phyloP scores from a whole-genome alignment of 495 filamentous ascomycete genomes.

The Cercophora scortea region DNA sequence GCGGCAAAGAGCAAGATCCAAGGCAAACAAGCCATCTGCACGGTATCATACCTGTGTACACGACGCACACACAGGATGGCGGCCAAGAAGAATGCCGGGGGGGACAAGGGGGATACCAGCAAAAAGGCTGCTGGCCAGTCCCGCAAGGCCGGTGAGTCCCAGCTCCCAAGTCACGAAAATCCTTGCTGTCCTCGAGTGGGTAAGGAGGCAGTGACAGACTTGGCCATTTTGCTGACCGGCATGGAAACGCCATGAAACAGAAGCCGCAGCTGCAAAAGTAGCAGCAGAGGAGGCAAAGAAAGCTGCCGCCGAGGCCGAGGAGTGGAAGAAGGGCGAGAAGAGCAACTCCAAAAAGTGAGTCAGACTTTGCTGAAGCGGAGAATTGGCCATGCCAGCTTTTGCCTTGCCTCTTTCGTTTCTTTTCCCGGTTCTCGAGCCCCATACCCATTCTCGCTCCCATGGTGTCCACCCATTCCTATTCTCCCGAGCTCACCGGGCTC shows the following conservation, averaged over 20 bases:
- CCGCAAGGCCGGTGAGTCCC: conserved; percentile 58
- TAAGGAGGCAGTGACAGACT: too few species aligned
- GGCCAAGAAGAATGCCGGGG: conserved; percentile 52
- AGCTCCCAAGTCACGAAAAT: too few species aligned
- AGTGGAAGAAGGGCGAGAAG: conserved; percentile 86
- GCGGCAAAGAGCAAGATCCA: too few species aligned
- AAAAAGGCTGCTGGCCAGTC: conserved; percentile 92
- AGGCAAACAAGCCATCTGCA: too few species aligned
- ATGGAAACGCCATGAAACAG: conserved; percentile 16
- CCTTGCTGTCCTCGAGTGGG: too few species aligned
- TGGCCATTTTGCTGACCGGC: too few species aligned
- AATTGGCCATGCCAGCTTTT: not conserved
- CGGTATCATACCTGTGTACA: too few species aligned
- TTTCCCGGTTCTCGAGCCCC: not conserved
- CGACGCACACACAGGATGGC: conserved; percentile 29
- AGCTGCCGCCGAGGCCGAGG: conserved; percentile 57
- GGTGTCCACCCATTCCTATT: too few species aligned
- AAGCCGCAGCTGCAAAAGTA: conserved; percentile 69
- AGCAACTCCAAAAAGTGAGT: conserved; percentile 75
- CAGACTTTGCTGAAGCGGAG: too few species aligned
- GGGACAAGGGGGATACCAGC: conserved; percentile 49
- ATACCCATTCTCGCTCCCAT: too few species aligned
- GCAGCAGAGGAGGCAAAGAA: conserved; percentile 62
- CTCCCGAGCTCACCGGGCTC: not conserved
- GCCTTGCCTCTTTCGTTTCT: not conserved